A percentile compares a stretch with the other conserved stretches of the same genome.
Conservation (phyloP, 148 eudicot species). For the Arbutus unedo region DNA sequence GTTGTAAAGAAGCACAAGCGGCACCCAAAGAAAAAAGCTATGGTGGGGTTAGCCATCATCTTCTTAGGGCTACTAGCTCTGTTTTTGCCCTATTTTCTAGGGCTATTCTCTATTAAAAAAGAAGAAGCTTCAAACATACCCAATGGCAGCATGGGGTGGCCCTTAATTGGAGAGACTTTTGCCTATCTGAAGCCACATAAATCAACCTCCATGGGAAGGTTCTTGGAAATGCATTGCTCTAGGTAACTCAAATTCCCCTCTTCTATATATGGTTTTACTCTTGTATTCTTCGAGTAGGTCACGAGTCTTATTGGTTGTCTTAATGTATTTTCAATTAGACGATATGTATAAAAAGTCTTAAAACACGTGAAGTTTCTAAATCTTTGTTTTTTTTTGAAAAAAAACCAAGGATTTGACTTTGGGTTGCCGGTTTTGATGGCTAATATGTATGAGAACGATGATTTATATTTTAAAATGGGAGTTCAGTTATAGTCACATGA, state of each 20-base stretch:
- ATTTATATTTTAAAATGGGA: no score
- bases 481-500: no score
- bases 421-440: background rate
- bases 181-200: slow-evolving; percentile 43
- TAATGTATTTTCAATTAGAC: no score
- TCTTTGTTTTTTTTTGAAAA: background rate
- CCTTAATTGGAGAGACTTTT: slow-evolving; percentile 49
- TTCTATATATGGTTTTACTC: background rate
- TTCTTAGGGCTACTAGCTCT: slow-evolving; percentile 27
- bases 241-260: slow-evolving; percentile 24
- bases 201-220: slow-evolving; percentile 45
- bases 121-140: slow-evolving; percentile 23
- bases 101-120: slow-evolving; percentile 6
- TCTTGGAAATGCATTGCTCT: slow-evolving; percentile 47
- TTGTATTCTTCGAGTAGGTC: background rate
- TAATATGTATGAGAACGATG: no score
- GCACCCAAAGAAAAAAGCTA: background rate
- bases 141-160: slow-evolving; percentile 51
- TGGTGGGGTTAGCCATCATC: slow-evolving; percentile 10
- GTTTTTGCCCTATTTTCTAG: background rate
- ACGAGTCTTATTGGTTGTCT: no score
- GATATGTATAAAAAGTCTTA: no score
- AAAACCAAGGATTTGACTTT: background rate
- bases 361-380: no score
- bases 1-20: background rate